Base-by-base conservation (phyloP, 129 eudicot genomes). In the Daucus carota region DNA sequence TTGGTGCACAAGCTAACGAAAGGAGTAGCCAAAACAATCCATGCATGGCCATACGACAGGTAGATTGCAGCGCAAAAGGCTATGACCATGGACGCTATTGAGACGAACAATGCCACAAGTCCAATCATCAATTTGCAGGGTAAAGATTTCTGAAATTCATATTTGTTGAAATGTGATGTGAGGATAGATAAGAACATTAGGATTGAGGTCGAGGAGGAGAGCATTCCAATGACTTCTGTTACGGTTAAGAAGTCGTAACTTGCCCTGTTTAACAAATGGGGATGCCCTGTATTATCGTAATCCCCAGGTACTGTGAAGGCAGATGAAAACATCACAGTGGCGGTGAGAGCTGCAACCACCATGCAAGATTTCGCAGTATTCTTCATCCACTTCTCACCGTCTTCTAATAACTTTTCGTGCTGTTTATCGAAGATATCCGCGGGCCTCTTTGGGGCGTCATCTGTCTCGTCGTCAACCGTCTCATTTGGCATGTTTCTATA, bases 331-430 rank as follows among this genome's bases (percentile, higher is more conserved):
- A 83, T 80, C 9, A 79, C 57, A 3, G 83, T 78, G 45, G 71
- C 74, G 62, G 59, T 79, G 6, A 83, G 72, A 22, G 83, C 77
- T 66, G 84, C 87, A 16, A 78, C 79, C 71, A 83, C 33, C 75
- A 66, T 83, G 52, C 79, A 83, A 52, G 87, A 80, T 41, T 76
- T 73, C 0, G 87, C 79, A 6, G 77, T 74, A 13, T 38, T 52
- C 68, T 76, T 80, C 71, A 57, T 73, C 87, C 87, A 84, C 3
- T 34, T 68, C 46, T 84, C 84, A 34, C 87, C 84, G 40, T 80
- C 50, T n/a, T 47, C 54, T 29, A 68, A 22, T 62, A 83, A 67
- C 6, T 34, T 29, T 3, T 62, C 7, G 5, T 76, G 62, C 50
- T 29, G 33, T 3, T 2, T 2, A 3, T 32, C 42, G 20, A 76